Percentiles rank a stretch among this genome's conserved stretches.
These are phyloP conservation scores for Aegilops bicornis DNA, from an alignment of 176 grass and related monocot species.

Conservation along the genomic window DNA sequence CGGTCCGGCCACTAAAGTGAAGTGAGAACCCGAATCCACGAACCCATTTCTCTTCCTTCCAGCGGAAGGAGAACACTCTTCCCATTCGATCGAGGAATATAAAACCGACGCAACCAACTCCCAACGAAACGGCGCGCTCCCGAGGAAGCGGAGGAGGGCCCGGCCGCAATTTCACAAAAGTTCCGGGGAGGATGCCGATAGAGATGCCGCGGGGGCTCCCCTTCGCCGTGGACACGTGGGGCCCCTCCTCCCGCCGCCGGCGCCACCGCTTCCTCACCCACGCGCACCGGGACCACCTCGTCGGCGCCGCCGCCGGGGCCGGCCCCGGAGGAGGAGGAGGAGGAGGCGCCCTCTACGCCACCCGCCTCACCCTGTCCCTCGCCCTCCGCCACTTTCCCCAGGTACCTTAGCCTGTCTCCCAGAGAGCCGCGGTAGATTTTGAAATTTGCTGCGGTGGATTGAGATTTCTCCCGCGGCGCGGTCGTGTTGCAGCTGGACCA, in stretches of 20 bases:
- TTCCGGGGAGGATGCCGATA: constrained; percentile 65
- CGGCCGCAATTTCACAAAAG: not conserved
- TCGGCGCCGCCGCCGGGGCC: constrained; percentile 27
- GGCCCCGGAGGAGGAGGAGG: not conserved
- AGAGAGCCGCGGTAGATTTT: not conserved
- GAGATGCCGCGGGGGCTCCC: constrained; percentile 82
- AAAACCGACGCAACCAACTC: not conserved
- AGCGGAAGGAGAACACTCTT: constrained; percentile 25
- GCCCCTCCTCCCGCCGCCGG: constrained; percentile 42
- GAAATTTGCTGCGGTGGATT: not conserved
- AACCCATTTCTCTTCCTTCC: constrained; percentile 29
- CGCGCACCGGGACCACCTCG: constrained; percentile 71
- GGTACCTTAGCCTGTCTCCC: constrained; percentile 13
- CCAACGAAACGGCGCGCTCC: not conserved
- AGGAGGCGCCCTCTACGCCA: constrained; percentile 57
- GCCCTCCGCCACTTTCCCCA: constrained; percentile 51
- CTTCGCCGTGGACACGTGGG: constrained; percentile 88
- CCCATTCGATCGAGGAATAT: not conserved
- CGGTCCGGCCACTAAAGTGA: no score
- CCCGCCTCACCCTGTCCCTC: constrained; percentile 58
- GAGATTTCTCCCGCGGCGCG: not conserved
- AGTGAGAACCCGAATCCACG: not conserved
- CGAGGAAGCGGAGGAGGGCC: not conserved
- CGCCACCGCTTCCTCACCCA: constrained; percentile 78
- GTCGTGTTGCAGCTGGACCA: constrained; percentile 33